Conservation (phyloP, 2,329 filamentous ascomycete genomes). For the Sporothrix pseudoabietina region DNA sequence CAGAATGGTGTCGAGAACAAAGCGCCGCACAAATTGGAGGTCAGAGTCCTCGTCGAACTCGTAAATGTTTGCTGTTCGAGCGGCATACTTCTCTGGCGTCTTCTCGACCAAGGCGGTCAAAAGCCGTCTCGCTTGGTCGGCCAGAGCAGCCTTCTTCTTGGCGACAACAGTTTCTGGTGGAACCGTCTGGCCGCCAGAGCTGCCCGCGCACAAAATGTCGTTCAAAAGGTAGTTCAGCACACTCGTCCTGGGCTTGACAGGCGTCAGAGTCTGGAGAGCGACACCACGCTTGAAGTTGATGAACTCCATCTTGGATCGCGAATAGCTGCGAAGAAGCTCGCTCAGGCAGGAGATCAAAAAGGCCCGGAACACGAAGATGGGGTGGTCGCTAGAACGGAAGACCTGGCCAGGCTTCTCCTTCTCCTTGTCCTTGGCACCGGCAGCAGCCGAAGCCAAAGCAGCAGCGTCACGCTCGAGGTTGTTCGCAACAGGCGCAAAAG, state of each 20-base stretch:
- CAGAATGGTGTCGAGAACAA: constrained; percentile 89
- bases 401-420: constrained; percentile 66
- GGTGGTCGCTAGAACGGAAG: constrained; percentile 91
- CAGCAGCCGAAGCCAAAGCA: neutral
- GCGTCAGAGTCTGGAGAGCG: constrained; percentile 78
- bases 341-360: constrained; percentile 91
- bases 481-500: neutral
- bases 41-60: constrained; percentile 78
- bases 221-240: constrained; percentile 93
- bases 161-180: constrained; percentile 66
- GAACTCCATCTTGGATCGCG: constrained; percentile 94
- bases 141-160: constrained; percentile 85
- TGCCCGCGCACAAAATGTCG: constrained; percentile 65
- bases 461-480: neutral
- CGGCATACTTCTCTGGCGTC: constrained; percentile 73
- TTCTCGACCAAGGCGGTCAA: constrained; percentile 85
- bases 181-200: constrained; percentile 47
- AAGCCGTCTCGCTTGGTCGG: constrained; percentile 81
- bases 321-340: constrained; percentile 89
- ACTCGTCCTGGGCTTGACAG: constrained; percentile 89
- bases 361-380: constrained; percentile 94
- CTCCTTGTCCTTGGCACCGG: constrained; percentile 34
- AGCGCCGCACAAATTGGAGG: constrained; percentile 88
- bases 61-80: constrained; percentile 59
- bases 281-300: constrained; percentile 98